Evolutionary conservation across 345 rosid genomes (phyloP).

Genomic region (Excoecaria cochinchinensis): DNA sequence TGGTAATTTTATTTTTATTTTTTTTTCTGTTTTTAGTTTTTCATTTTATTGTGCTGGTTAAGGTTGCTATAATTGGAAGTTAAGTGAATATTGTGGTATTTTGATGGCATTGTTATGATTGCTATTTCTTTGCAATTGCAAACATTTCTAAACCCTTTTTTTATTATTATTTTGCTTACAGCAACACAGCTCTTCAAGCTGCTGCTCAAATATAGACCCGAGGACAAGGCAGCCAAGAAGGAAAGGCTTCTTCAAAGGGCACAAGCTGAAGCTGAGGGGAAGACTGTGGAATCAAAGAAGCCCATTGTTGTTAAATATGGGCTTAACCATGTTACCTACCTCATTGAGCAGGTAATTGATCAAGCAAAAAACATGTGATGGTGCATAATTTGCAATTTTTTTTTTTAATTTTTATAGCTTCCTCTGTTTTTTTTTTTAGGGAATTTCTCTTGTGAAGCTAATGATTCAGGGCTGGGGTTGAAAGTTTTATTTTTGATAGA

Average conservation of each 20-base stretch:
- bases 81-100: too few species aligned
- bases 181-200: conserved; percentile 60
- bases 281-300: conserved; percentile 52
- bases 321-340: conserved; percentile 70
- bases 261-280: conserved; percentile 64
- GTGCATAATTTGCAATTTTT: background rate
- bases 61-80: too few species aligned
- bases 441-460: too few species aligned
- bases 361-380: too few species aligned
- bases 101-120: too few species aligned
- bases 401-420: background rate
- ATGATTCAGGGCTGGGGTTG: too few species aligned
- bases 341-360: conserved; percentile 53
- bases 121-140: background rate
- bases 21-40: too few species aligned
- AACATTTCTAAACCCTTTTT: background rate
- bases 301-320: conserved; percentile 74
- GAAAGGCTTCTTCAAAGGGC: conserved; percentile 54
- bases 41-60: too few species aligned
- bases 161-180: conserved; percentile 20
- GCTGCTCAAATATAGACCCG: conserved; percentile 67
- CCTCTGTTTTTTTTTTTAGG: too few species aligned
- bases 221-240: conserved; percentile 63
- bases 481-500: too few species aligned
- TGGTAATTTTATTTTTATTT: too few species aligned